phyloP scores from a whole-genome alignment of 2,329 filamentous ascomycete genomes.

The Cladobotryum mycophilum region DNA sequence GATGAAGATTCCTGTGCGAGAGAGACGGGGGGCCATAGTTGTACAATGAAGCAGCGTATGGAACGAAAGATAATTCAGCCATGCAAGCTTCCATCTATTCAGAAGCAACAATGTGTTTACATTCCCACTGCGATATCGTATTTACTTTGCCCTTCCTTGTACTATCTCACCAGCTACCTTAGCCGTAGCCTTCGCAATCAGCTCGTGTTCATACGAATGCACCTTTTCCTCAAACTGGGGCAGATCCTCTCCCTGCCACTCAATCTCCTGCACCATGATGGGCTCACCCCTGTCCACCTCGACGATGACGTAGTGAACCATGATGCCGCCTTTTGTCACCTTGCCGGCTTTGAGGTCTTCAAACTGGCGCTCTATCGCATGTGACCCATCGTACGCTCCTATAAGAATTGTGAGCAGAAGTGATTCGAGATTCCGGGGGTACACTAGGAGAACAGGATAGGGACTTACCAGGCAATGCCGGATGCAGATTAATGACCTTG shows the following conservation, averaged over 20 bases:
- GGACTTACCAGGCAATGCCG: constrained; percentile 41
- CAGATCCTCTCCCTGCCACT: constrained; percentile 57
- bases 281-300: constrained; percentile 13
- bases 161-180: constrained; percentile 38
- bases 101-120: too few species aligned
- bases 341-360: constrained; percentile 60
- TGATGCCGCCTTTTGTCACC: constrained; percentile 71
- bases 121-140: background rate
- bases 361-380: constrained; percentile 73
- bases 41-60: background rate
- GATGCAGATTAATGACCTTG: constrained; percentile 77
- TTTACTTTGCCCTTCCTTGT: background rate
- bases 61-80: background rate
- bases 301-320: constrained; percentile 78
- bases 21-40: constrained; percentile 2
- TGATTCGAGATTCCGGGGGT: background rate
- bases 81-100: too few species aligned
- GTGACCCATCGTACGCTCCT: constrained; percentile 69
- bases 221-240: constrained; percentile 65
- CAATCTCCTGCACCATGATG: constrained; percentile 57
- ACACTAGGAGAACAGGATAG: background rate
- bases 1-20: constrained; percentile 3
- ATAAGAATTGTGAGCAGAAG: constrained; percentile 15
- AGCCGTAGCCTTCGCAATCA: constrained; percentile 70
- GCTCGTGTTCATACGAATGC: constrained; percentile 67